Evolutionary conservation across 129 eudicot genomes (phyloP).

Genomic region (Helichrysum umbraculigerum): DNA sequence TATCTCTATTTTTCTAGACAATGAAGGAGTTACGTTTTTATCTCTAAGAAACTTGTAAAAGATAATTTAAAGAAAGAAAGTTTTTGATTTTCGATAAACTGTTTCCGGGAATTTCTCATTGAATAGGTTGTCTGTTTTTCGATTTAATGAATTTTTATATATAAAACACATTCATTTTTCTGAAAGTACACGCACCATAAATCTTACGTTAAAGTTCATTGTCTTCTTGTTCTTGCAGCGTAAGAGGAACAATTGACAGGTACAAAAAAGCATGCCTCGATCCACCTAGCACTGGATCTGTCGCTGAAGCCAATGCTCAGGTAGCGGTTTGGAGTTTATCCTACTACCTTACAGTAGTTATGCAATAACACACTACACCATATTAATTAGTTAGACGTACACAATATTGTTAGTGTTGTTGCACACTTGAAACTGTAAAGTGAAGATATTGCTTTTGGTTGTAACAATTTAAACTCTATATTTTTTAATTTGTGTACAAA

Average conservation of each 20-base stretch:
- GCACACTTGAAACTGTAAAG: background rate
- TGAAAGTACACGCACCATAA: background rate
- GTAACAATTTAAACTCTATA: too few species aligned
- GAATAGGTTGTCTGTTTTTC: background rate
- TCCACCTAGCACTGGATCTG: constrained; percentile 65
- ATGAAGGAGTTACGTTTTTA: too few species aligned
- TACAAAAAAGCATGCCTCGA: constrained; percentile 92
- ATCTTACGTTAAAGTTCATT: background rate
- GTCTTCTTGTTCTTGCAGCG: constrained; percentile 48
- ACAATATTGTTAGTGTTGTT: background rate
- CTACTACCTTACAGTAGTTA: background rate
- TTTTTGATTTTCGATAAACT: too few species aligned
- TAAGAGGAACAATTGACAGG: constrained; percentile 88
- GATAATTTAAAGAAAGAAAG: too few species aligned
- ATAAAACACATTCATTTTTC: background rate
- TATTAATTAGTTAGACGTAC: background rate
- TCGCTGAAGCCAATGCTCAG: constrained; percentile 95
- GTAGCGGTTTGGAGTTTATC: constrained; percentile 30
- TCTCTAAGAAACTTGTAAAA: too few species aligned
- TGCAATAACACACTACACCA: background rate
- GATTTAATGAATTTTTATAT: too few species aligned
- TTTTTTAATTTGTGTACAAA: too few species aligned
- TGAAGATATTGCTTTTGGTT: too few species aligned
- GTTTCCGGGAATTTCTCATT: too few species aligned
- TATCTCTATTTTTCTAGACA: too few species aligned